These are phyloP conservation scores for Candida alai DNA, from an alignment of 805 yeast species.

Conservation along the genomic window DNA sequence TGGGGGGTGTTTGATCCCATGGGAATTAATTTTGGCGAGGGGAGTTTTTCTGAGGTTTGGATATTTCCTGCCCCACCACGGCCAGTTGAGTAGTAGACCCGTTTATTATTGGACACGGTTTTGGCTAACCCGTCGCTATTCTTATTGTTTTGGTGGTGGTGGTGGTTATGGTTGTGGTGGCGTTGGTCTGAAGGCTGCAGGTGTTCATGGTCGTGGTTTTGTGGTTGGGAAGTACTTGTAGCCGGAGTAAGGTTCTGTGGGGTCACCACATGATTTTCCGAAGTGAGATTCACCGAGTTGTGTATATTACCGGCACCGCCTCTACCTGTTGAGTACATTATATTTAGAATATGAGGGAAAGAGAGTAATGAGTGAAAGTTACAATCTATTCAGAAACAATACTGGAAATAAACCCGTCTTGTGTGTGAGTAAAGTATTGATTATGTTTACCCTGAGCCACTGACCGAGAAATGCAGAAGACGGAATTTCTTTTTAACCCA, in stretches of 20 bases:
- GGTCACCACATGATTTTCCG: no score
- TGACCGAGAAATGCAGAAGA: no score
- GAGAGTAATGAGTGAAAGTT: no score
- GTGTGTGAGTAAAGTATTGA: no score
- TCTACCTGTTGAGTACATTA: constrained; percentile 34
- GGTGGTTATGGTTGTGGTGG: constrained; percentile 5
- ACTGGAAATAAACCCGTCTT: no score
- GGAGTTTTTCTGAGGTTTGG: constrained; percentile 37
- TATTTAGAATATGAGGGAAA: no score
- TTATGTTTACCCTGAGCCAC: no score
- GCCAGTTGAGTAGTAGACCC: constrained; percentile 57
- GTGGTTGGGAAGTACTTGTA: constrained; percentile 3
- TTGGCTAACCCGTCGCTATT: constrained; percentile 1
- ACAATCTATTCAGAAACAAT: no score
- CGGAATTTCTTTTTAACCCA: no score
- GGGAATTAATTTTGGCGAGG: constrained; percentile 53
- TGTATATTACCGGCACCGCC: constrained; percentile 39
- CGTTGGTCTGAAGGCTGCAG: constrained; percentile 9
- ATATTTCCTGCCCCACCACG: constrained; percentile 80
- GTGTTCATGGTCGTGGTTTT: not conserved
- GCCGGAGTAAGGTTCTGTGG: no score
- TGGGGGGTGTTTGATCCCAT: constrained; percentile 63
- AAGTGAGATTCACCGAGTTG: constrained; percentile 14
- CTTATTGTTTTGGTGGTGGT: constrained; percentile 3
- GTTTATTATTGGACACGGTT: constrained; percentile 17